These are phyloP conservation scores for Cryptococcus sp. DNA, from an alignment of 1,284 basidiomycete species.

Conservation along the genomic window DNA sequence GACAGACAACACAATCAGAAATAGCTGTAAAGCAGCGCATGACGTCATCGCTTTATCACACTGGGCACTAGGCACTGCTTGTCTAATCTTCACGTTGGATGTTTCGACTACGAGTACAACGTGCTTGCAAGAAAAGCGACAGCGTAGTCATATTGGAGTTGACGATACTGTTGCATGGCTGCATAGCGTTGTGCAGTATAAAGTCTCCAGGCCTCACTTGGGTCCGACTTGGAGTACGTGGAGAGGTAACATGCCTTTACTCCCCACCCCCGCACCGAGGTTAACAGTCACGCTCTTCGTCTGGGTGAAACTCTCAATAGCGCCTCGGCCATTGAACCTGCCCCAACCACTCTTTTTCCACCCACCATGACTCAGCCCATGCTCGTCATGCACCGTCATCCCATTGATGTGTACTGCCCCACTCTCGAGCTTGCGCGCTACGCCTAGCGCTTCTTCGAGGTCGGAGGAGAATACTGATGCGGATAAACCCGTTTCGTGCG, in stretches of 20 bases:
- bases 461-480: constrained; percentile 28
- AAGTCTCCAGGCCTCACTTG: too few relatives aligned
- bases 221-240: too few relatives aligned
- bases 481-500: constrained; percentile 29
- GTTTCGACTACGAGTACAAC: too few relatives aligned
- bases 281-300: constrained; percentile 28
- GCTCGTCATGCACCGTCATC: constrained; percentile 44
- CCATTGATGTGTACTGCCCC: constrained; percentile 45
- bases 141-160: too few relatives aligned
- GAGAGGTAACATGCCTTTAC: constrained; percentile 16
- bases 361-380: constrained; percentile 42
- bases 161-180: too few relatives aligned
- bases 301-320: constrained; percentile 40
- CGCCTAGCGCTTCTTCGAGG: constrained; percentile 18
- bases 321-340: constrained; percentile 40
- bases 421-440: constrained; percentile 29
- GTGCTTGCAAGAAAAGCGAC: too few relatives aligned
- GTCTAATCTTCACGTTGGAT: too few relatives aligned
- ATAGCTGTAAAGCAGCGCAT: too few relatives aligned
- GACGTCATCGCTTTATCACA: too few relatives aligned
- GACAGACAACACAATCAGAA: too few relatives aligned
- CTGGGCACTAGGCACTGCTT: too few relatives aligned
- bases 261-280: neutral
- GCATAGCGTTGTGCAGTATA: too few relatives aligned
- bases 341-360: constrained; percentile 42